phyloP scores from a whole-genome alignment of 208 protist genomes.

The Novymonas esmeraldas region DNA sequence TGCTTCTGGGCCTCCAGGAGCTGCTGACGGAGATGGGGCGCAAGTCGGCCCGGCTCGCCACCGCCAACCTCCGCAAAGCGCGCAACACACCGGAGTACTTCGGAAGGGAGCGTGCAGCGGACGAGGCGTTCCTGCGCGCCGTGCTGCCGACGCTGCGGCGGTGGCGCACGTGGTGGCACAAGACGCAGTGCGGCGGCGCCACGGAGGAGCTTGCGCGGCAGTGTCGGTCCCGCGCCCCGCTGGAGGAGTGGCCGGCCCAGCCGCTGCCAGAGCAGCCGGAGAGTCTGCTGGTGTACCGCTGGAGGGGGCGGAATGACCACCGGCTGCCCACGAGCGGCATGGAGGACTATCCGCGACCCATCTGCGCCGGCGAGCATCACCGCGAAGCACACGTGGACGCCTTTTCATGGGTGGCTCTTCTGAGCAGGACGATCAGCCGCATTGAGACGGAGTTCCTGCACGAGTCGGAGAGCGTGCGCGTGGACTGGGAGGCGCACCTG shows the following conservation, averaged over 20 bases:
- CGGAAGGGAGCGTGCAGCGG: constrained; percentile 36
- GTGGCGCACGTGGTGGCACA: constrained; percentile 79
- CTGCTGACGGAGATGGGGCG: constrained; percentile 54
- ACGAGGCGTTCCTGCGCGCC: constrained; percentile 52
- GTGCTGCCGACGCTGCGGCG: constrained; percentile 58
- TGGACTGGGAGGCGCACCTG: constrained; percentile 77
- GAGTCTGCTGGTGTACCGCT: constrained; percentile 70
- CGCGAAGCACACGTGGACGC: constrained; percentile 83
- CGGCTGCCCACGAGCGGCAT: constrained; percentile 74
- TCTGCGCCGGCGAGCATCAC: constrained; percentile 53
- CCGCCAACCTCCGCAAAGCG: constrained; percentile 35
- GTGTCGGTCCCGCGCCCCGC: constrained; percentile 38
- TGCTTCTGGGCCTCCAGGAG: constrained; percentile 69
- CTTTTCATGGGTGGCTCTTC: constrained; percentile 80
- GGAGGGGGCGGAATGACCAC: constrained; percentile 67
- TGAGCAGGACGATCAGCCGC: constrained; percentile 62
- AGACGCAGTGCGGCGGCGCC: constrained; percentile 62
- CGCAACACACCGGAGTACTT: constrained; percentile 59
- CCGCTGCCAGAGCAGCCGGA: constrained; percentile 40
- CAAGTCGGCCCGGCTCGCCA: constrained; percentile 34
- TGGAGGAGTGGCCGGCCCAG: constrained; percentile 56
- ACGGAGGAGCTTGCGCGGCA: constrained; percentile 28
- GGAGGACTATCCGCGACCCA: constrained; percentile 78
- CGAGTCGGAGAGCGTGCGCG: constrained; percentile 44
- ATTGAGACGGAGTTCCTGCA: constrained; percentile 61